A percentile compares a stretch with the other conserved stretches of the same genome.
These are phyloP conservation scores for Malus asiatica DNA, from an alignment of 306 rosid species.

Conservation along the genomic window DNA sequence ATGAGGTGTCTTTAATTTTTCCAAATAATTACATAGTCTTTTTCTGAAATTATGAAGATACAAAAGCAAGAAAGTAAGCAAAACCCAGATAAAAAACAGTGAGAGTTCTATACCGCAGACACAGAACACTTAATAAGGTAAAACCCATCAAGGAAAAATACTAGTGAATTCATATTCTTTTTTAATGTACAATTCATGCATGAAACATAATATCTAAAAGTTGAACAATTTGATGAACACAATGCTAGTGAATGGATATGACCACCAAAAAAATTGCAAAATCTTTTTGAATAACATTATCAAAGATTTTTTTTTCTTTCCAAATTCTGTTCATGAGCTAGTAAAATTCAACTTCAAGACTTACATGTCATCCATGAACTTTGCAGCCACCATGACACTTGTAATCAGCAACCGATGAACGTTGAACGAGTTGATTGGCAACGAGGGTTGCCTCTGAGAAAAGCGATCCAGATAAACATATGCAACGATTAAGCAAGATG, in stretches of 20 bases:
- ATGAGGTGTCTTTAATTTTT: background rate
- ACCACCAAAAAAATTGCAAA: background rate
- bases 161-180: background rate
- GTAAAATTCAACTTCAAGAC: slow-evolving; percentile 10
- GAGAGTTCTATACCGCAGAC: background rate
- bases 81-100: slow-evolving; percentile 3
- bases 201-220: background rate
- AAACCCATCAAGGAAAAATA: background rate
- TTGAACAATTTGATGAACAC: background rate
- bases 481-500: slow-evolving; percentile 79
- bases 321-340: background rate
- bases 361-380: slow-evolving; percentile 98
- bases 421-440: slow-evolving; percentile 77
- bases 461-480: slow-evolving; percentile 89
- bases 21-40: background rate
- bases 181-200: background rate
- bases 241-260: background rate
- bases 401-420: slow-evolving; percentile 87
- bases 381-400: slow-evolving; percentile 88
- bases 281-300: background rate
- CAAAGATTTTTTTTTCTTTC: background rate
- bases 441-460: slow-evolving; percentile 63
- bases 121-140: background rate
- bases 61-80: background rate
- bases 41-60: background rate